Base-by-base conservation (phyloP, 495 filamentous ascomycete species). In the Parmelia sp. region DNA sequence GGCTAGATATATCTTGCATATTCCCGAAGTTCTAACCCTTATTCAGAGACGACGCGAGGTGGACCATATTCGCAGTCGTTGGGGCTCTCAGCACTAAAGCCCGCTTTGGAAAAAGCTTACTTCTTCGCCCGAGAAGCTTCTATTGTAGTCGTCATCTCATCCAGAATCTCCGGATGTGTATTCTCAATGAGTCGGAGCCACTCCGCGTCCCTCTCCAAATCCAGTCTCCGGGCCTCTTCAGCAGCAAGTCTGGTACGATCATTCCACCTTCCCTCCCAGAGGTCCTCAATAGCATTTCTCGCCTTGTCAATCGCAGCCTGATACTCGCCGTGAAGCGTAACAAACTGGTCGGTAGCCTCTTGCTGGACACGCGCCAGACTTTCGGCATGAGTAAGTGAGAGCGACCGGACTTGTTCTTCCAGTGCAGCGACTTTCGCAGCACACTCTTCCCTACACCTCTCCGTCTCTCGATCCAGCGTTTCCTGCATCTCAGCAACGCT, bases 231-330 rank as follows among this genome's bases (percentile, higher is more conserved):
- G 55, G 57, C 67, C 39, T 74, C 68, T 39, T 72, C 70, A 21
- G 45, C 62, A 11, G 69, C 53, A 27, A 75, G 66, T 37, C 61
- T 66, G 39, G 64, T 61, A 5, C 69, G 64, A 60, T 73, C 68
- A 15, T 67, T 70, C 73, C 73, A 74, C 39, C 73, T 44, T 42
- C 58, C 55, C 59, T 74, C 70, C 73, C 73, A 74, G 0, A 69
- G 42, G 40, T 73, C 70, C 57, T 75, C 73, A n/a, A 75, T 66
- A 21, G 67, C 69, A 58, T 74, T 63, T 21, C 70, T 58, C 31
- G 70, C 68, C 57, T 61, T 70, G 44, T 72, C 71, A 19, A 73
- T 58, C 9, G 39, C 49, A 21, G 21, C 39, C 45, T 62, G 40
- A 33, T 62, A 33, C 39, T 61, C 35, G 55, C 62, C 56, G 9